phyloP scores from a whole-genome alignment of 148 eudicot species.

The Amaranthus hypochondriacus region DNA sequence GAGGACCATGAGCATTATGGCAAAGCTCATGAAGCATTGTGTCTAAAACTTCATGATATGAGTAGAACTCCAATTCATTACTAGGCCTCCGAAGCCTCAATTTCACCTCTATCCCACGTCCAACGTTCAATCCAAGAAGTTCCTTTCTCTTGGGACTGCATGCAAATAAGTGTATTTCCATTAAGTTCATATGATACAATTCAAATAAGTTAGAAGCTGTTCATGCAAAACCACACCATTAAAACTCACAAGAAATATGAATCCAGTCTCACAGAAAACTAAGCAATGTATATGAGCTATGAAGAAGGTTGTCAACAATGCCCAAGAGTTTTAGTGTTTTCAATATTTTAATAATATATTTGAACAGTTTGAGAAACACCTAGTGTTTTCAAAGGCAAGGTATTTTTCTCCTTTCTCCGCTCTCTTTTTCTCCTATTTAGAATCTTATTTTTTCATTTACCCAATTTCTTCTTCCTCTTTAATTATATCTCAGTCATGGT shows the following conservation, averaged over 20 bases:
- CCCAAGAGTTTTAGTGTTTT: no score
- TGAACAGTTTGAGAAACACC: no score
- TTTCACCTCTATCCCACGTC: conserved; percentile 69
- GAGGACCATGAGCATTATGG: conserved; percentile 84
- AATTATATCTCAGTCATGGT: no score
- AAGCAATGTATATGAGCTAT: neutral
- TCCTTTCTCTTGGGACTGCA: conserved; percentile 71
- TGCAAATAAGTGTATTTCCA: conserved; percentile 3
- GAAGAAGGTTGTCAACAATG: neutral
- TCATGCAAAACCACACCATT: neutral
- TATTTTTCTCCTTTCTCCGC: no score
- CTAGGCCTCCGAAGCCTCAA: conserved; percentile 76
- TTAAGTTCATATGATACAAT: neutral
- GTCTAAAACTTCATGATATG: conserved; percentile 67
- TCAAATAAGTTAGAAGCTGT: neutral
- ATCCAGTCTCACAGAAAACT: neutral
- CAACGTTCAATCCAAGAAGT: conserved; percentile 82
- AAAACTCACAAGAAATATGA: neutral
- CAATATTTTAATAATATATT: no score
- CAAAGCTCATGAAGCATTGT: conserved; percentile 98
- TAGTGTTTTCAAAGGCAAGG: no score
- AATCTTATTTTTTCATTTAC: no score
- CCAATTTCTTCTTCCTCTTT: no score
- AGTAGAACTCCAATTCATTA: conserved; percentile 67
- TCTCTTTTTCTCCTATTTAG: no score